Base-by-base conservation (phyloP, 441 rosid genomes). In the Manihot esculenta region DNA sequence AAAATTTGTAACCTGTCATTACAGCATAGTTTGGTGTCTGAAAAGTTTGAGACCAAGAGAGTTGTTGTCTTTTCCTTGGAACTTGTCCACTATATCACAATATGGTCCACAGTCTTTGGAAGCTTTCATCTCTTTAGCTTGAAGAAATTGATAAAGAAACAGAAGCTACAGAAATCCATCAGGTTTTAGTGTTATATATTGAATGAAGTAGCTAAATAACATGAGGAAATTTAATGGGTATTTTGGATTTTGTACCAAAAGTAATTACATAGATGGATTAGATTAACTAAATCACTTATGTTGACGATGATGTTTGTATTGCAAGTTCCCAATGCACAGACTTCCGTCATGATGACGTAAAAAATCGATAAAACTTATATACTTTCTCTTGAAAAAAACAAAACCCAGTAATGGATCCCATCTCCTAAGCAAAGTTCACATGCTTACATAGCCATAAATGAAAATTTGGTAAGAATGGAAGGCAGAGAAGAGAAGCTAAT, bases 11-110 rank as follows among this genome's bases (percentile, higher is more conserved):
- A 30, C 35, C 35, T 68, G 76, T 68, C 73, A 64, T 57, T 27
- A 15, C 56, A 15, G 41, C 21, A 38, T 65, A 59, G 38, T 61
- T 69, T 47, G 71, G 72, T 76, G 84, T 84, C 77, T 77, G 84
- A 75, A 81, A 81, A 79, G 71, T 76, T 77, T 68, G 79, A 84
- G 81, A 78, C 79, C 81, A 64, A 68, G 64, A 35, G 67, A 70
- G 33, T 45, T 71, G 23, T 68, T 71, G 80, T 72, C 82, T 51
- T 69, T 75, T 54, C 44, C 67, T 68, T n/a, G 56, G 48, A 66
- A 79, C 35, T 64, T 64, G 21, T 69, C 41, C 41, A 35, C 7
- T 2, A 17, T 41, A 48, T 17, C 2, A 2, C 17, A 2, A 2
- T 2, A 61, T 53, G 50, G 76, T 62, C 47, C n/a, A 10, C 24